phyloP scores from a whole-genome alignment of 2,329 filamentous ascomycete species.

The Alternaria brassicicola region DNA sequence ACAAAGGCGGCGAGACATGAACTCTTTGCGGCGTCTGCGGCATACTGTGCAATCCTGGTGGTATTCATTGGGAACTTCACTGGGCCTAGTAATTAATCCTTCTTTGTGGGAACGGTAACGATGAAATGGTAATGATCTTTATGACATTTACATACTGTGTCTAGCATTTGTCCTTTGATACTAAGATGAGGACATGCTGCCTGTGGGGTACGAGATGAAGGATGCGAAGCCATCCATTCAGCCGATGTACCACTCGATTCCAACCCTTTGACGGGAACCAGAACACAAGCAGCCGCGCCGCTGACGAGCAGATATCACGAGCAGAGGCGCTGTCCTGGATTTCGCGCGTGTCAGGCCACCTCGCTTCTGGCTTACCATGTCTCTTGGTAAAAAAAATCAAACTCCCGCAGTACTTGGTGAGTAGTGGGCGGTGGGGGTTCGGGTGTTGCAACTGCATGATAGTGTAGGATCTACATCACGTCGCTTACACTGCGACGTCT shows the following conservation, averaged over 20 bases:
- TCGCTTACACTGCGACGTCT: neutral
- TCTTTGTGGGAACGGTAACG: neutral
- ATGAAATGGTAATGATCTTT: neutral
- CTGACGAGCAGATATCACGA: neutral
- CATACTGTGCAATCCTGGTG: slow-evolving; percentile 49
- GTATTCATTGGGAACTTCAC: slow-evolving; percentile 51
- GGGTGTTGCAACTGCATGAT: neutral
- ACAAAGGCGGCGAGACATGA: slow-evolving; percentile 48
- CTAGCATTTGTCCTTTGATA: neutral
- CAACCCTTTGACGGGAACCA: neutral
- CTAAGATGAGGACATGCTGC: neutral
- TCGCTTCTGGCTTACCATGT: neutral
- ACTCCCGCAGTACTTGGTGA: neutral
- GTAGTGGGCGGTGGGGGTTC: neutral
- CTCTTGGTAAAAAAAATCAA: neutral
- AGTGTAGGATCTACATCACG: neutral
- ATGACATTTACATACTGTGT: neutral
- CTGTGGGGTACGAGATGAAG: neutral
- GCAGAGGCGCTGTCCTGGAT: neutral
- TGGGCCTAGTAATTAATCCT: slow-evolving; percentile 36
- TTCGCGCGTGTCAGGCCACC: neutral
- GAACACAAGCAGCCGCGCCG: neutral
- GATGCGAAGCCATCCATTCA: neutral
- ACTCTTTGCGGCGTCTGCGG: slow-evolving; percentile 48
- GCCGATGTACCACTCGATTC: neutral